These are phyloP conservation scores for Pythium phragmiticola DNA, from an alignment of 352 stramenopile genomes.

Conservation along the genomic window DNA sequence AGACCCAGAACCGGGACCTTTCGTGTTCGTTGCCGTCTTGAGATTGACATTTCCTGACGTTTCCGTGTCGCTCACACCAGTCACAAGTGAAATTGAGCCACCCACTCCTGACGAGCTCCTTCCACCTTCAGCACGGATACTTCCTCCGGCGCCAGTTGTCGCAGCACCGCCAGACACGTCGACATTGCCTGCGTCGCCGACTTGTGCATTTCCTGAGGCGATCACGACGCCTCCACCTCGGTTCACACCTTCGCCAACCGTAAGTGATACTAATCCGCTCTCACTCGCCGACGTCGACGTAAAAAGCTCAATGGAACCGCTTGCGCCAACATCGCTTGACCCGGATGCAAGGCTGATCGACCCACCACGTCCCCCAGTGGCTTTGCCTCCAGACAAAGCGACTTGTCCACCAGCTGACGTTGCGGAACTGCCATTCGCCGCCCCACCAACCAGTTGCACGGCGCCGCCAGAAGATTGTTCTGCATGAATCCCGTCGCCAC, in stretches of 20 bases:
- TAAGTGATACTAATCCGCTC: conserved; percentile 12
- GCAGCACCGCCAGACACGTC: conserved; percentile 7
- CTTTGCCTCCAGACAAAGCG: conserved; percentile 42
- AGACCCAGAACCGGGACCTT: conserved; percentile 4
- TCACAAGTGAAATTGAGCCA: conserved; percentile 11
- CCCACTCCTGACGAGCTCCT: conserved; percentile 3
- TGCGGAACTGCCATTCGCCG: conserved; percentile 29
- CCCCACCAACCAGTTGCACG: conserved; percentile 42
- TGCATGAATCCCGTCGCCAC: conserved; percentile 28
- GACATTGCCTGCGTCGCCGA: conserved; percentile 7
- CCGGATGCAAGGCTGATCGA: conserved; percentile 45
- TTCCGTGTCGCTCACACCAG: conserved; percentile 6
- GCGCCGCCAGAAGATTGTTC: conserved; percentile 47
- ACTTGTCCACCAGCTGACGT: conserved; percentile 36
- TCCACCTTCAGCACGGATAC: conserved; percentile 12
- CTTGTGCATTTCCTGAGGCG: conserved; percentile 14
- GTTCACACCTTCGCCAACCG: conserved; percentile 4
- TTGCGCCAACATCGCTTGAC: conserved; percentile 34
- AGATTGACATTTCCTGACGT: conserved; percentile 2
- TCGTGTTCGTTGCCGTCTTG: conserved; percentile 3
- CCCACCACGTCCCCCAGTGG: conserved; percentile 41
- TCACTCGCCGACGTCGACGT: conserved; percentile 22
- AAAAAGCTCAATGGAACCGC: conserved; percentile 36
- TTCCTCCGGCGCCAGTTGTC: conserved; percentile 1
- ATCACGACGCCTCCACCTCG: conserved; percentile 10